These are phyloP conservation scores for Camelina sativa DNA, from an alignment of 345 rosid species.

Conservation along the genomic window DNA sequence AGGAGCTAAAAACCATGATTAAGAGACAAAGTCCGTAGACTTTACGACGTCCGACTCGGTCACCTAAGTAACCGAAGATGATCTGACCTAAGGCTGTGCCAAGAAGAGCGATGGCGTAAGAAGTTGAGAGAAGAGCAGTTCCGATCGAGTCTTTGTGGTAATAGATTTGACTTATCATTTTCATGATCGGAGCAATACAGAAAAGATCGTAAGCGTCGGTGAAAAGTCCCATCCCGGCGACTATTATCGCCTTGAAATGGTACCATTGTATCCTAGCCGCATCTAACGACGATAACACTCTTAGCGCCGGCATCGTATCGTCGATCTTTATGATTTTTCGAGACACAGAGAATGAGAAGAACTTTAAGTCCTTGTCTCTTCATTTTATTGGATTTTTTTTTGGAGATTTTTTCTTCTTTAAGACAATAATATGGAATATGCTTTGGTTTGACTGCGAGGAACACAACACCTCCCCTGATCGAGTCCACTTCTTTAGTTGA, in stretches of 20 bases:
- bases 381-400: slow-evolving; percentile 12
- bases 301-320: slow-evolving; percentile 29
- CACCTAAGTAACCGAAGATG: slow-evolving; percentile 68
- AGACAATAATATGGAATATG: slow-evolving; percentile 36
- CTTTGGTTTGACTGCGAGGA: slow-evolving; percentile 36
- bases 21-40: slow-evolving; percentile 64
- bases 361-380: slow-evolving; percentile 27
- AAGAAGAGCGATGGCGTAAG: slow-evolving; percentile 55
- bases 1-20: slow-evolving; percentile 63
- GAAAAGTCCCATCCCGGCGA: slow-evolving; percentile 59
- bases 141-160: slow-evolving; percentile 32
- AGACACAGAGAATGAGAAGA: slow-evolving; percentile 23
- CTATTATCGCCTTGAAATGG: slow-evolving; percentile 54
- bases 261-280: slow-evolving; percentile 52
- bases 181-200: slow-evolving; percentile 50
- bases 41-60: slow-evolving; percentile 59
- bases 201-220: slow-evolving; percentile 59
- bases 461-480: slow-evolving; percentile 32
- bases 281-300: slow-evolving; percentile 47
- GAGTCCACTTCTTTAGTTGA: slow-evolving; percentile 40
- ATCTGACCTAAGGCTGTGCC: slow-evolving; percentile 69
- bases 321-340: background rate
- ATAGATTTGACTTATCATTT: slow-evolving; percentile 52
- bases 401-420: background rate
- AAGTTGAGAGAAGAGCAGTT: slow-evolving; percentile 41